These are phyloP conservation scores for Sporobolomyces pararoseus DNA, from an alignment of 768 basidiomycete genomes.

Conservation along the genomic window DNA sequence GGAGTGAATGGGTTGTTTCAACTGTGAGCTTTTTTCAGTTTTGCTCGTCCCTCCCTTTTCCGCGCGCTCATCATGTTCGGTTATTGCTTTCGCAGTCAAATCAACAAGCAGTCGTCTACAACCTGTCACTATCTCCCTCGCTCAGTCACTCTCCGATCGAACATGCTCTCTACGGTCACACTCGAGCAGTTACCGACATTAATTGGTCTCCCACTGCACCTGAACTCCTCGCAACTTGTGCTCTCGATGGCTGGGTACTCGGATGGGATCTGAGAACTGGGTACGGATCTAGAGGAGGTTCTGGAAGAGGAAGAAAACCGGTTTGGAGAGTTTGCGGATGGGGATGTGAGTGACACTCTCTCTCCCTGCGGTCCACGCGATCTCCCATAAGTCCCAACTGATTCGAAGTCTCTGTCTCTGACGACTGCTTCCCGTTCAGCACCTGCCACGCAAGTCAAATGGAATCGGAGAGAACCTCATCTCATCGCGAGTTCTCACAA, in stretches of 20 bases:
- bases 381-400: too few species aligned
- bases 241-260: slow-evolving; percentile 91
- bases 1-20: slow-evolving; percentile 76
- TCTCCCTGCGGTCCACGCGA: neutral
- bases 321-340: slow-evolving; percentile 41
- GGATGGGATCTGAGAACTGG: slow-evolving; percentile 79
- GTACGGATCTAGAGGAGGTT: slow-evolving; percentile 60
- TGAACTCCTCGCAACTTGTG: slow-evolving; percentile 76
- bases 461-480: slow-evolving; percentile 83
- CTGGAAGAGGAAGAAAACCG: slow-evolving; percentile 60
- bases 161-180: slow-evolving; percentile 79
- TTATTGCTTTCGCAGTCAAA: slow-evolving; percentile 55
- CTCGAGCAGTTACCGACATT: slow-evolving; percentile 93
- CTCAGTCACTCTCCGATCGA: slow-evolving; percentile 71
- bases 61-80: too few species aligned
- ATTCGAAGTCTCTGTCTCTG: too few species aligned
- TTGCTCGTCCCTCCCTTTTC: too few species aligned
- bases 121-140: slow-evolving; percentile 55
- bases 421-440: too few species aligned
- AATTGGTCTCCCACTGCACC: slow-evolving; percentile 91
- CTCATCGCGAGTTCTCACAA: slow-evolving; percentile 84
- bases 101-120: slow-evolving; percentile 92
- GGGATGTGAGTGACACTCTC: slow-evolving; percentile 34
- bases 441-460: slow-evolving; percentile 92
- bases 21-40: slow-evolving; percentile 50